Conservation (phyloP, 108 stramenopile species). For the Cyclotella baltica region DNA sequence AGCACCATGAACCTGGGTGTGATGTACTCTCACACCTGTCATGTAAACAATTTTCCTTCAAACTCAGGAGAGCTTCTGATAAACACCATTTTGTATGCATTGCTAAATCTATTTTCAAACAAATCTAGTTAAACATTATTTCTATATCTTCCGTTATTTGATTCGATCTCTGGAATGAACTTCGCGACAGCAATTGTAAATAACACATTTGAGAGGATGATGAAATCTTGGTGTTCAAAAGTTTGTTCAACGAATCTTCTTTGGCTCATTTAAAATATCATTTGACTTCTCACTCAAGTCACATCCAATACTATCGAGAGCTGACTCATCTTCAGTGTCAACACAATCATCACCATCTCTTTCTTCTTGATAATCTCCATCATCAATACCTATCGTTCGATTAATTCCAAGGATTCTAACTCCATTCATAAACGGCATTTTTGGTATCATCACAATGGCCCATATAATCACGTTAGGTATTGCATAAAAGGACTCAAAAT, state of each 20-base stretch:
- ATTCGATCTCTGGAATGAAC: no score
- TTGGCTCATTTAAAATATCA: not conserved
- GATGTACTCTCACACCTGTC: no score
- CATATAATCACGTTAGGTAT: constrained; percentile 87
- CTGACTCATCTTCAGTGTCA: constrained; percentile 37
- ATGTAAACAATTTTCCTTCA: no score
- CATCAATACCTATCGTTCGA: constrained; percentile 95
- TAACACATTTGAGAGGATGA: no score
- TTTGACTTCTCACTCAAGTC: constrained; percentile 8
- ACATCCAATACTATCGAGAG: constrained; percentile 7
- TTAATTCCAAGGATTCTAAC: constrained; percentile 97
- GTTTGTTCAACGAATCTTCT: constrained; percentile 4
- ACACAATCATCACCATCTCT: constrained; percentile 29
- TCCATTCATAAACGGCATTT: constrained; percentile 94
- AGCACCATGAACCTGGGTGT: no score
- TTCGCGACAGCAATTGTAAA: no score
- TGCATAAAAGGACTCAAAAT: constrained; percentile 61
- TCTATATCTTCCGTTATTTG: no score
- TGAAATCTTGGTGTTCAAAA: no score
- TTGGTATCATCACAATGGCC: constrained; percentile 84
- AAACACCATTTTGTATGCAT: no score
- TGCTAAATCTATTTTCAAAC: no score
- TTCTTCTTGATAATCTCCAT: constrained; percentile 57
- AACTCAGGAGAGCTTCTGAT: no score
- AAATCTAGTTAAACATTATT: no score